Conservation (phyloP, 192 early-diverging fungal species). For the Linnemannia zychae region DNA sequence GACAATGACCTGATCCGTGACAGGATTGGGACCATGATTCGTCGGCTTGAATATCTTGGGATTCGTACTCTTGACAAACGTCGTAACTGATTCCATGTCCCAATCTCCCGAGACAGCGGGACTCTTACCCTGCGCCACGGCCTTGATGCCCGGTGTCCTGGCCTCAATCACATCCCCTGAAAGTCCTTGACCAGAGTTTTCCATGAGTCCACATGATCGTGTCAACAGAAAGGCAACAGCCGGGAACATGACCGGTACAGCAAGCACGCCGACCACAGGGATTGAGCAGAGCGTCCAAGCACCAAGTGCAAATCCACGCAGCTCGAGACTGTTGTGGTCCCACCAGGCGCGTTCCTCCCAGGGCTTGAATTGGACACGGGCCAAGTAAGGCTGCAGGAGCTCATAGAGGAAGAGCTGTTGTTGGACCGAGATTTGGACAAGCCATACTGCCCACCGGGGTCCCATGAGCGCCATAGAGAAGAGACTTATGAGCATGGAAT, state of each 20-base stretch:
- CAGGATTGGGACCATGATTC: neutral
- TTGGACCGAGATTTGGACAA: constrained; percentile 22
- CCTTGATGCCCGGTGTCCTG: constrained; percentile 31
- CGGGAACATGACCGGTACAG: constrained; percentile 30
- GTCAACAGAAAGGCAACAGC: constrained; percentile 37
- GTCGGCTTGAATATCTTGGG: neutral
- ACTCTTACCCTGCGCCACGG: constrained; percentile 18
- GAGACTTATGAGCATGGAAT: neutral
- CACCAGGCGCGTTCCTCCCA: constrained; percentile 50
- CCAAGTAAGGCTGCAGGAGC: constrained; percentile 42
- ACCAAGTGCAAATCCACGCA: constrained; percentile 36
- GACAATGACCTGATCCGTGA: constrained; percentile 1
- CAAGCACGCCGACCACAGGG: constrained; percentile 29
- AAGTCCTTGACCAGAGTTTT: constrained; percentile 24
- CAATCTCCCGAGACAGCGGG: constrained; percentile 32
- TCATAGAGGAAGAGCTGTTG: constrained; percentile 49
- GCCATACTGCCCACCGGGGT: constrained; percentile 39
- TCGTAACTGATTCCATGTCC: constrained; percentile 18
- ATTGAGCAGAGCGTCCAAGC: constrained; percentile 31
- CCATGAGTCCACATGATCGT: constrained; percentile 44
- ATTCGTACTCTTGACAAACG: constrained; percentile 16
- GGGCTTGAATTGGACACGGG: constrained; percentile 29
- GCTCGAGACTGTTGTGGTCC: constrained; percentile 26
- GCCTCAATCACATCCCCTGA: constrained; percentile 39
- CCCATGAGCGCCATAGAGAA: constrained; percentile 16